Percentiles rank a stretch among this genome's conserved stretches.
These are phyloP conservation scores for Anisodus tanguticus DNA, from an alignment of 257 asterid genomes.

Conservation along the genomic window DNA sequence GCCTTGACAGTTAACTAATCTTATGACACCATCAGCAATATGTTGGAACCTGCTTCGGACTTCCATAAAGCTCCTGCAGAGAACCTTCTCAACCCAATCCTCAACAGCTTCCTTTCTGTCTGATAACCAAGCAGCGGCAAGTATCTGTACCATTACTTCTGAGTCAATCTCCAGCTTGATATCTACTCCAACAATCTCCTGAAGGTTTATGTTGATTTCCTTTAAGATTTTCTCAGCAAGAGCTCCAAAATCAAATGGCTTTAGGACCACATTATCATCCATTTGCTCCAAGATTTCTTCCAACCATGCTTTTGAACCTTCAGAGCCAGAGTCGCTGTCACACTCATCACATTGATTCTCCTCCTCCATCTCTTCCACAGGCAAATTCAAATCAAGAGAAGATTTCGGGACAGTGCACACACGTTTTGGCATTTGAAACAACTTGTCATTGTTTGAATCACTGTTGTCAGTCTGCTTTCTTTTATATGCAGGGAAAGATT, in stretches of 20 bases:
- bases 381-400: slow-evolving; percentile 76
- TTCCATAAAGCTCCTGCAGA: slow-evolving; percentile 54
- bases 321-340: slow-evolving; percentile 43
- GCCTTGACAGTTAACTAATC: slow-evolving; percentile 57
- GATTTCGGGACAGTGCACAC: slow-evolving; percentile 43
- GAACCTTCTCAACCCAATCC: slow-evolving; percentile 78
- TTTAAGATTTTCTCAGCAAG: slow-evolving; percentile 58
- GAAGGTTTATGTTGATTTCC: slow-evolving; percentile 51
- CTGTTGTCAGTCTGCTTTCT: slow-evolving; percentile 49
- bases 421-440: slow-evolving; percentile 49
- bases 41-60: slow-evolving; percentile 46
- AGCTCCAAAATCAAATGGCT: slow-evolving; percentile 67
- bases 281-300: slow-evolving; percentile 59
- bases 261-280: slow-evolving; percentile 63
- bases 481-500: slow-evolving; percentile 43
- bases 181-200: slow-evolving; percentile 46
- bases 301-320: slow-evolving; percentile 63
- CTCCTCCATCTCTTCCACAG: slow-evolving; percentile 58
- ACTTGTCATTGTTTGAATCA: slow-evolving; percentile 36
- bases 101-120: slow-evolving; percentile 49
- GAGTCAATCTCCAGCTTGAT: slow-evolving; percentile 63
- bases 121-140: slow-evolving; percentile 78
- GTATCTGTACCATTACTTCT: slow-evolving; percentile 68
- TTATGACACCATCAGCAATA: slow-evolving; percentile 49
- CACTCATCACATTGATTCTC: slow-evolving; percentile 39